phyloP scores from a whole-genome alignment of 345 rosid species.

The Acer saccharum region DNA sequence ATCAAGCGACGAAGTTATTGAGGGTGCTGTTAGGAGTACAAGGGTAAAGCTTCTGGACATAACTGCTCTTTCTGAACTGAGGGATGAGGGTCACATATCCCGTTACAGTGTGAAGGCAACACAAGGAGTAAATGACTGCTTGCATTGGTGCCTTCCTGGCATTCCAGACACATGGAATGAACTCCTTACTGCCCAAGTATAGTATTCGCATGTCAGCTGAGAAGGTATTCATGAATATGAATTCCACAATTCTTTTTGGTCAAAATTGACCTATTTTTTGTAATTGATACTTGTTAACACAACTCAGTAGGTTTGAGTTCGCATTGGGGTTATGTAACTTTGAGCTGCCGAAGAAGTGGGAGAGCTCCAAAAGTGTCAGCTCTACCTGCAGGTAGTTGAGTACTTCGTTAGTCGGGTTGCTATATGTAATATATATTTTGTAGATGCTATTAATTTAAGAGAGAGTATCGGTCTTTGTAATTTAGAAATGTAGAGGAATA shows the following conservation, averaged over 20 bases:
- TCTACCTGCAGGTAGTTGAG: not conserved
- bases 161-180: constrained; percentile 88
- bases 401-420: not conserved
- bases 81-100: constrained; percentile 78
- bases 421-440: not conserved
- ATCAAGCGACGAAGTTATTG: constrained; percentile 56
- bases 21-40: constrained; percentile 61
- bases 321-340: not conserved
- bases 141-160: constrained; percentile 97
- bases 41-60: constrained; percentile 66
- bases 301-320: not conserved
- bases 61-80: constrained; percentile 62
- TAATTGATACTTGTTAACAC: not conserved
- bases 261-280: not conserved
- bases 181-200: constrained; percentile 59
- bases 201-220: constrained; percentile 2
- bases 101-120: constrained; percentile 48
- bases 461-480: not conserved
- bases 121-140: constrained; percentile 64
- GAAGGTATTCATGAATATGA: not conserved
- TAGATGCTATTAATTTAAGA: not conserved
- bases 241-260: not conserved
- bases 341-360: not conserved
- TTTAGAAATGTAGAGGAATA: not conserved
- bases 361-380: too few species aligned